A percentile compares a stretch with the other conserved stretches of the same genome.
Conservation (phyloP, 2,329 filamentous ascomycete species). For the Incumbomyces lentus region DNA sequence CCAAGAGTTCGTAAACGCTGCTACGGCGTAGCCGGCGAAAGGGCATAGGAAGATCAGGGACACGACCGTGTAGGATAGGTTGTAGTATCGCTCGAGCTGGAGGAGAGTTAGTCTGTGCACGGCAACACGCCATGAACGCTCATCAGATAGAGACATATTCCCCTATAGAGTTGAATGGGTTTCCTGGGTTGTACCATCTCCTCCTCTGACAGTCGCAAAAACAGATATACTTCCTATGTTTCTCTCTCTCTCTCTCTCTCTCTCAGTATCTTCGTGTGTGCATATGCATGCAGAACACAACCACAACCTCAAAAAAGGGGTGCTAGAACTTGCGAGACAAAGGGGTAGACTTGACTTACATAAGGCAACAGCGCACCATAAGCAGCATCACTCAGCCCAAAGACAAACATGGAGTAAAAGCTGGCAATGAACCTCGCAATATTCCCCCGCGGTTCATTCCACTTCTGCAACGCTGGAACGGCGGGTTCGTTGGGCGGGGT, state of each 20-base stretch:
- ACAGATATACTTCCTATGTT: no score
- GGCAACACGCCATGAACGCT: not conserved
- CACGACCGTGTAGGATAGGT: conserved; percentile 33
- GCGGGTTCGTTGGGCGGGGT: conserved; percentile 38
- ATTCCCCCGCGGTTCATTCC: conserved; percentile 54
- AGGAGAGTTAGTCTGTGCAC: no score
- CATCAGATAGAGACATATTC: not conserved
- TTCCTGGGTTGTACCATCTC: no score
- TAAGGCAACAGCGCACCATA: conserved; percentile 3
- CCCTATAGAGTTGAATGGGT: no score
- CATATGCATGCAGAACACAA: no score
- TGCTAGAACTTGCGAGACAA: no score
- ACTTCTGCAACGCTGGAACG: conserved; percentile 40
- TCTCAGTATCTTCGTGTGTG: no score
- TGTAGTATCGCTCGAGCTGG: conserved; percentile 31
- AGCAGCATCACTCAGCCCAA: conserved; percentile 5
- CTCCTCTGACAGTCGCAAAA: no score
- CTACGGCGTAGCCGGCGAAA: conserved; percentile 36
- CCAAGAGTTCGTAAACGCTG: conserved; percentile 35
- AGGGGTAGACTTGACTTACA: no score
- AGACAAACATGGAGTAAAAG: conserved; percentile 20
- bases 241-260: no score
- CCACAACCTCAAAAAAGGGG: no score
- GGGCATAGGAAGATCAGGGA: conserved; percentile 41
- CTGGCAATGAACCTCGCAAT: conserved; percentile 48